Evolutionary conservation across 495 filamentous ascomycete species (phyloP), one percentile per base, ranked within the genome.

Genomic region (Penicillium silybi): DNA sequence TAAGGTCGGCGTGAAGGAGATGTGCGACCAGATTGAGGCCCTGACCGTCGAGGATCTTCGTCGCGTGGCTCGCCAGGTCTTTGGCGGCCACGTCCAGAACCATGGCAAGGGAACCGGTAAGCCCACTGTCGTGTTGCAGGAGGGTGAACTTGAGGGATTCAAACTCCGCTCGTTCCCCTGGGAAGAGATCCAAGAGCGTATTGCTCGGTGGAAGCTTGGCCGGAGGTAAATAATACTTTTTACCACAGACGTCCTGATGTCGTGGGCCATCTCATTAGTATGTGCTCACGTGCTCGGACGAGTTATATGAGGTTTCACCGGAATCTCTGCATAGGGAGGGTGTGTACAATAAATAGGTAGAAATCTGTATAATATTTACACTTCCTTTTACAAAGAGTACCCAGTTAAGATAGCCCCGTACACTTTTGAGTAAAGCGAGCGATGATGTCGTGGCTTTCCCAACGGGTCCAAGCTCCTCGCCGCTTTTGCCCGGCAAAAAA

Each of bases 61-160:
- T 41, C 79, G 90, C 42, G 95, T 97, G n/a, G 93, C 93, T 39
- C 77, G 76, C 55, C 70, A 79, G 56, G 85, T 99, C 17, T 80
- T 97, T 23, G 80, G 86, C 46, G 93, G 93, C 3, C 59, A 83
- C 48, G 85, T 93, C 15, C 58, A 80, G 50, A 98, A 96, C 66
- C 58, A 67, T 1, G 93, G 93, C 9, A 61, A 76, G 17, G 93
- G 93, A 13, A 93, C 82, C 52, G 93, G 93, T 25, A 85, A 89
- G 41, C 91, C 92, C n/a, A 97, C 93, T 0, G 89, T 97, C 38
- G 91, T 97, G 43, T 58, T 97, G 65, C 93, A 97, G 75, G 91
- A 95, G 69, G 80, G 73, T 39, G 67, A 75, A 49, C 34, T 75
- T 35, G 72, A 76, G 45, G 73, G 72, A 11, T 70, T 73, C 50